Evolutionary conservation across 140 eudicot genomes (phyloP), one percentile per base, ranked within the genome.

Genomic region (Erigeron philadelphicus): DNA sequence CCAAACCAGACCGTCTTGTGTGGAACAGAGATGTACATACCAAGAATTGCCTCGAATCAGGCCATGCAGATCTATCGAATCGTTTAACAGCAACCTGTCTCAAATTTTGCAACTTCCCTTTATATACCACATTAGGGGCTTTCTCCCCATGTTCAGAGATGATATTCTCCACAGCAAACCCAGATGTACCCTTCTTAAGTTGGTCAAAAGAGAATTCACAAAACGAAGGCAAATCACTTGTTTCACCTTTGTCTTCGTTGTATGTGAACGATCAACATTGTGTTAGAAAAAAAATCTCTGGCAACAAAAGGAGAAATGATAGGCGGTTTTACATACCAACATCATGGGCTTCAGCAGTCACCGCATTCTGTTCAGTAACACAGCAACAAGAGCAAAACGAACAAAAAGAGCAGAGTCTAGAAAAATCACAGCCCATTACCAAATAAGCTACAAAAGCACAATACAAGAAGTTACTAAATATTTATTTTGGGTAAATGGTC

Each of bases 131-230:
- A 52, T 91, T 91, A 8, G 97, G 97, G 43, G 97, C 96, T 79
- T 91, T 91, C 72, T 88, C 97, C 17, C 97, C 97, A 42, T 88
- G 97, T 64, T 86, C 97, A 68, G 97, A 91, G 64, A 91, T 95
- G 63, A 91, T 91, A 71, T 88, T 88, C 78, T 91, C 95, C 55
- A 75, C 91, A 21, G 96, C 87, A 82, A 91, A 91, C 45, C 96
- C 96, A 71, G 86, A 84, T 6, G 97, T 88, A 44, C 96, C 95
- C 7, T 8, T 75, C 76, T 89, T 91, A 35, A 91, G 96, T 76
- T 91, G 95, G 58, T 88, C 88, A 64, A 88, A 16, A 45, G 89
- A 62, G 73, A 65, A 91, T 67, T 84, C 96, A 42, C 82, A 89
- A 75, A 91, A 88, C 43, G 78, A 15, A 72, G 96, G 89, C 74